A percentile compares a stretch with the other conserved stretches of the same genome.
Conservation (phyloP, 2,329 filamentous ascomycete genomes). For the Xylaria sp. region DNA sequence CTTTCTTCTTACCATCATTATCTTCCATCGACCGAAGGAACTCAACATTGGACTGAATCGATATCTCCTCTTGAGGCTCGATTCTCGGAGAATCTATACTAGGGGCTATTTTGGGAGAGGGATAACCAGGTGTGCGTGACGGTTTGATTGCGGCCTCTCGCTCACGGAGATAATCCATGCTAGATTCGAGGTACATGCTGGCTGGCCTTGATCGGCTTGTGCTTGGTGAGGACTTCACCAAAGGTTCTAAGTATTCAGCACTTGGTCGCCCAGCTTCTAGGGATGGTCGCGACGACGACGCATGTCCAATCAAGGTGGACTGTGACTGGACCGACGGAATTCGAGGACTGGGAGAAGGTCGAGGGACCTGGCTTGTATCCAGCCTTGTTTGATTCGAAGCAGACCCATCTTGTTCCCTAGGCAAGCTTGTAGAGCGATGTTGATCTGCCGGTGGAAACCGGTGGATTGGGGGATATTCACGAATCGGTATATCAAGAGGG, state of each 20-base stretch:
- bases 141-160: constrained; percentile 64
- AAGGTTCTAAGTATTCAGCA: constrained; percentile 63
- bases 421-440: constrained; percentile 48
- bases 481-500: constrained; percentile 56
- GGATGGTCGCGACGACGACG: constrained; percentile 67
- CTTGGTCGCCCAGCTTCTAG: constrained; percentile 73
- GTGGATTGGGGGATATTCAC: constrained; percentile 47
- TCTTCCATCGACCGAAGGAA: constrained; percentile 80
- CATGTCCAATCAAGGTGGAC: constrained; percentile 45
- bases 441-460: constrained; percentile 50
- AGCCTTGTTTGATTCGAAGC: constrained; percentile 34
- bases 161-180: constrained; percentile 81
- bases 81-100: constrained; percentile 51
- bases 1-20: constrained; percentile 62
- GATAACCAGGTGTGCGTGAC: constrained; percentile 42
- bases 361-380: constrained; percentile 34
- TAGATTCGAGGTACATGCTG: constrained; percentile 83
- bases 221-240: constrained; percentile 65
- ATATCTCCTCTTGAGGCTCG: constrained; percentile 61
- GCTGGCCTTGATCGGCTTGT: constrained; percentile 68
- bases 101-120: constrained; percentile 44
- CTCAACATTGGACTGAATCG: constrained; percentile 80
- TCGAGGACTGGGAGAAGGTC: constrained; percentile 37
- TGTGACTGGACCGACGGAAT: constrained; percentile 45
- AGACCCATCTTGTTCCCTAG: constrained; percentile 41